These are phyloP conservation scores for Pharnaceum exiguum DNA, from an alignment of 148 eudicot species.

Conservation along the genomic window DNA sequence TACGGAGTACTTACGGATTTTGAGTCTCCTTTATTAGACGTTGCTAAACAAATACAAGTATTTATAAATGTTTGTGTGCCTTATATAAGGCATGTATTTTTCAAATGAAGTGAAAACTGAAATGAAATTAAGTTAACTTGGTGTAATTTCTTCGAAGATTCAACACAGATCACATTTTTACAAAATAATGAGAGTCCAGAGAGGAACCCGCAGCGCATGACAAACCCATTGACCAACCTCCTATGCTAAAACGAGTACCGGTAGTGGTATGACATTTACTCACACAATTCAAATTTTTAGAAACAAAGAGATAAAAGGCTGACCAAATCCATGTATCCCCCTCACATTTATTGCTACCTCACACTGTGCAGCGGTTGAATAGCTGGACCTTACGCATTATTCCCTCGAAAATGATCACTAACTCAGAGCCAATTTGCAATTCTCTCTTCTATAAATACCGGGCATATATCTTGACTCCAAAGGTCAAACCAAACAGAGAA, in stretches of 20 bases:
- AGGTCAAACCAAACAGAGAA: background rate
- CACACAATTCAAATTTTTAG: background rate
- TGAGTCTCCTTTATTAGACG: too few species aligned
- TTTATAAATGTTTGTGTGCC: too few species aligned
- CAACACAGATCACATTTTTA: too few species aligned
- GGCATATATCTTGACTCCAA: background rate
- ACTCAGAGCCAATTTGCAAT: background rate
- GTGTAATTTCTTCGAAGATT: too few species aligned
- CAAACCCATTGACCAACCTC: background rate
- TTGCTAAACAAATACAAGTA: too few species aligned
- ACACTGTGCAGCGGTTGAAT: background rate
- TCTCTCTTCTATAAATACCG: constrained; percentile 12
- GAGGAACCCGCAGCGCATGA: background rate
- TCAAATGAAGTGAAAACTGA: too few species aligned
- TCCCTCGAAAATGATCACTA: constrained; percentile 12
- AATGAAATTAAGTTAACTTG: too few species aligned
- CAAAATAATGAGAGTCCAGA: background rate
- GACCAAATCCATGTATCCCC: background rate
- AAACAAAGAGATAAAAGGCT: background rate
- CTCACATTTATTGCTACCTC: constrained; percentile 12
- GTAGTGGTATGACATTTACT: background rate
- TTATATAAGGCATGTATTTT: too few species aligned
- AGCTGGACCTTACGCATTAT: constrained; percentile 7
- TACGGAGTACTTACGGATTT: too few species aligned
- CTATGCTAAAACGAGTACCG: too few species aligned